Evolutionary conservation across 768 basidiomycete species (phyloP).

Genomic region (Lenzites betulinus): DNA sequence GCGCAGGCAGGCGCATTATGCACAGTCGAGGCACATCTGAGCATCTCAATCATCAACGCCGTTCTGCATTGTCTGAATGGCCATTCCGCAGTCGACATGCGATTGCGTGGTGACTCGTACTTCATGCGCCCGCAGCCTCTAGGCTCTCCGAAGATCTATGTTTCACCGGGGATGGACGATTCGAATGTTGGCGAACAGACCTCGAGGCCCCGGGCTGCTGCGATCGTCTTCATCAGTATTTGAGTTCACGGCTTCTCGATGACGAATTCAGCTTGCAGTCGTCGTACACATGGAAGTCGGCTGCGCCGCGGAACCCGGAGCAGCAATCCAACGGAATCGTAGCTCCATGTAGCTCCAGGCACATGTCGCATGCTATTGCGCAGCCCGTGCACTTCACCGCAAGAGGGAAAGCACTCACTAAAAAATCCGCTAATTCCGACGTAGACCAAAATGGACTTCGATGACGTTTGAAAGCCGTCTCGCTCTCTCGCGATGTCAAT

Average conservation of each 20-base stretch:
- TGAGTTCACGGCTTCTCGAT: not conserved
- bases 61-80: not conserved
- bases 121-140: not conserved
- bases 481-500: too few species aligned
- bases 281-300: not conserved
- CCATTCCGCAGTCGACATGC: not conserved
- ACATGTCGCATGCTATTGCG: too few species aligned
- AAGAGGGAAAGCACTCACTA: too few species aligned
- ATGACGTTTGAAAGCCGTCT: too few species aligned
- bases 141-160: not conserved
- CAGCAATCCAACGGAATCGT: too few species aligned
- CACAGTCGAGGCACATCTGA: not conserved
- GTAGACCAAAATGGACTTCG: too few species aligned
- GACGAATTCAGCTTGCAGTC: not conserved
- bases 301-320: too few species aligned
- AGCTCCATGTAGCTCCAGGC: too few species aligned
- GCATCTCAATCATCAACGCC: not conserved
- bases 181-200: not conserved
- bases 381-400: not conserved
- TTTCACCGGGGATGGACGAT: not conserved
- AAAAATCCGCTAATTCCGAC: too few species aligned
- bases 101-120: not conserved
- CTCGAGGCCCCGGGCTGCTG: constrained; percentile 6
- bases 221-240: not conserved
- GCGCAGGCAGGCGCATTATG: not conserved